Base-by-base conservation (phyloP, 768 basidiomycete species). In the Terana coerulea region DNA sequence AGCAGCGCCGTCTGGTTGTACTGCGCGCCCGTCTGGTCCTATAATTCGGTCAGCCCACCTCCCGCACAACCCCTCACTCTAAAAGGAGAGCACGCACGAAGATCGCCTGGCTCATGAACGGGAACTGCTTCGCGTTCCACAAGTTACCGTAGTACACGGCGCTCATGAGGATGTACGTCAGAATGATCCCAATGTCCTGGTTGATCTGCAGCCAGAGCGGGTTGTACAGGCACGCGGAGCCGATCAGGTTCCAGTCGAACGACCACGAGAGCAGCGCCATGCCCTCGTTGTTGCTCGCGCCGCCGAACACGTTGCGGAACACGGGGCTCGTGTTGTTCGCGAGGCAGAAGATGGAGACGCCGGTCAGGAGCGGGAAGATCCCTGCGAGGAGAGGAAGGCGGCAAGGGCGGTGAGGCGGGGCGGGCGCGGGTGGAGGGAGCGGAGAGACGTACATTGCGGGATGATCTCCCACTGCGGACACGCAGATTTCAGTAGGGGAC, bases 201-300 rank as follows among this genome's bases (percentile, higher is more conserved):
- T 59, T 59, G 51, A 61, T 55, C 39, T 52, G 49, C 39, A 64
- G 56, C 62, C 61, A 64, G 46, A 67, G 47, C 14, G 65, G 65
- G 45, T 46, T 55, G 61, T 59, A 67, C 29, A 74, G 61, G 34
- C 75, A 76, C 25, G 71, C 70, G 44, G 73, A 69, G 31, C 72
- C 76, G 52, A 80, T 73, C 52, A 78, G 74, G 58, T 81, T 79
- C 82, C 83, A 85, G 59, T 86, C 83, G 12, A 85, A 66, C 55
- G 72, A 81, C 34, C 84, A 61, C 1, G 82, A 74, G 37, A 85
- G 75, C 46, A 78, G 64, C 10, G 81, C 83, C 35, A 84, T 72
- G 6, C 83, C 82, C 63, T 84, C 81, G 49, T 85, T 65, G 58
- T 65, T 65, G 56, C 58, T 60, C 10, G 83, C 49, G 74, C 82